Base-by-base conservation (phyloP, 1,284 basidiomycete species). In the Microbotryum saponariae region DNA sequence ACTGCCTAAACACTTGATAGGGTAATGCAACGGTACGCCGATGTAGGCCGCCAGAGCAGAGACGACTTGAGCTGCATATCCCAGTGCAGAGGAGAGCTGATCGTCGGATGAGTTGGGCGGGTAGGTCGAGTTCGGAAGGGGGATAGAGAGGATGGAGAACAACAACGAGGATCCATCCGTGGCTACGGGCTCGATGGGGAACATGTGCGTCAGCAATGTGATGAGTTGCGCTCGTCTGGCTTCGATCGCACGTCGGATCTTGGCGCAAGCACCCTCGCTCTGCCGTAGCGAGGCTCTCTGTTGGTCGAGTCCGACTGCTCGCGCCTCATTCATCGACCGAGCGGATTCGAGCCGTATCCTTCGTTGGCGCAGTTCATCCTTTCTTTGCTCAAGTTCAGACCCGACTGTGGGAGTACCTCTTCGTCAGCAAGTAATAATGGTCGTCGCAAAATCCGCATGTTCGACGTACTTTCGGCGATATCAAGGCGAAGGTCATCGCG, bases 1-100 rank as follows among this genome's bases (percentile, higher is more conserved):
- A 68, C 89, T 93, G 6, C 90, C 91, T 56, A 90, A 82, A 73
- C 84, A 92, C 27, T 87, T 91, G 60, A 97, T 81, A 29, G 91
- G 90, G 77, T 97, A 97, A 9, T 88, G 82, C 49, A 96, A 77
- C n/a, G 81, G 79, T 63, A 85, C 84, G 2, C 84, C 85, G 64
- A 88, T 78, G 69, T 94, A 90, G n/a, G 81, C 80, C 0, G 88
- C 84, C 52, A 96, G 79, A 16, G 91, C 77, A 58, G 89, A 86
- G 47, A 92, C 81, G 4, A 91, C 81, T 72, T 92, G 86, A 0
- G 89, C 91, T 0, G 85, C 88, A 73, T 87, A 92, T 3, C 91
- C 92, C 23, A 97, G 78, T 3, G 91, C 88, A 12, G 65, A 65
- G 8, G 65, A 64, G 31, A 62, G 53, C 27, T 6, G 10, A 57